phyloP scores from a whole-genome alignment of 768 basidiomycete species.

The Tricholoma matsutake region DNA sequence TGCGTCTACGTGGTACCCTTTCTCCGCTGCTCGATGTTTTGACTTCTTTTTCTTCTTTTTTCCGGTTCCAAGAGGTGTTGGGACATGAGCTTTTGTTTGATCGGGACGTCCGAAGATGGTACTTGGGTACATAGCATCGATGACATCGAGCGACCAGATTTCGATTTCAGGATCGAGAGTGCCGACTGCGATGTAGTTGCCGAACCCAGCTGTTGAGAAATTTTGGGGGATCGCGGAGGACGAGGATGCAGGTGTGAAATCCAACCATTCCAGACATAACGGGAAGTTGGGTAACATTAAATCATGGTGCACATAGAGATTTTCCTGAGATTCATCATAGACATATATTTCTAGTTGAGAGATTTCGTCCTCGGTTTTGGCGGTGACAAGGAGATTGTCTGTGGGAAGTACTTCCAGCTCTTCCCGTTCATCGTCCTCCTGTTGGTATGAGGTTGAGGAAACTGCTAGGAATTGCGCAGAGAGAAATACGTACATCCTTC shows the following conservation, averaged over 20 bases:
- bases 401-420: conserved; percentile 87
- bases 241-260: conserved; percentile 77
- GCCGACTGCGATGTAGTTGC: conserved; percentile 94
- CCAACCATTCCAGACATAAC: conserved; percentile 98
- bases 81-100: conserved; percentile 74
- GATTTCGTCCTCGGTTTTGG: conserved; percentile 96
- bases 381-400: conserved; percentile 89
- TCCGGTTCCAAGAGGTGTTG: conserved; percentile 80
- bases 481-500: conserved; percentile 67
- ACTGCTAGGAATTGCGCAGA: not conserved
- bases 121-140: conserved; percentile 93
- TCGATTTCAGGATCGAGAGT: conserved; percentile 98
- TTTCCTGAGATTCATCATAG: conserved; percentile 89
- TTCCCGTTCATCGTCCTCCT: conserved; percentile 77
- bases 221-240: conserved; percentile 29
- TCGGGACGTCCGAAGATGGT: conserved; percentile 90
- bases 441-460: conserved; percentile 8
- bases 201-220: conserved; percentile 40
- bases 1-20: conserved; percentile 87
- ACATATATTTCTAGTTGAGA: conserved; percentile 95
- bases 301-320: conserved; percentile 95
- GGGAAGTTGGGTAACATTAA: conserved; percentile 97
- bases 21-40: conserved; percentile 58
- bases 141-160: conserved; percentile 93
- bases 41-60: conserved; percentile 95